These are phyloP conservation scores for Sporisorium graminicola DNA, from an alignment of 1,284 basidiomycete species.

Conservation along the genomic window DNA sequence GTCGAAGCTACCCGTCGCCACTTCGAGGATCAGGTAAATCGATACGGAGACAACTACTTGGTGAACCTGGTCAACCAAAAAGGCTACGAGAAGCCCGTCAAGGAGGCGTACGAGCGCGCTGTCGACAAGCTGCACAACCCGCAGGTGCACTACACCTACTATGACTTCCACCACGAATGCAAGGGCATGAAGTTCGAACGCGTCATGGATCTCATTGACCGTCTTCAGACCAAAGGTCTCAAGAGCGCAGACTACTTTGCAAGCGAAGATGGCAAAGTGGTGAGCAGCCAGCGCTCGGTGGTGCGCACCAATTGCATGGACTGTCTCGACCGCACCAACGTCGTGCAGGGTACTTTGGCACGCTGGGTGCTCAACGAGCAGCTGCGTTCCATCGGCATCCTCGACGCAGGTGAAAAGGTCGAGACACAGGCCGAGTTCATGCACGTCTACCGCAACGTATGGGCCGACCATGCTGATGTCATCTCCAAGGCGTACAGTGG, in stretches of 20 bases:
- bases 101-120: slow-evolving; percentile 91
- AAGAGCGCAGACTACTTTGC: slow-evolving; percentile 70
- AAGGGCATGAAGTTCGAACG: slow-evolving; percentile 95
- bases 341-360: slow-evolving; percentile 77
- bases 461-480: slow-evolving; percentile 95
- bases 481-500: slow-evolving; percentile 94
- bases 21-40: slow-evolving; percentile 79
- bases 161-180: slow-evolving; percentile 98
- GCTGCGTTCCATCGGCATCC: slow-evolving; percentile 73
- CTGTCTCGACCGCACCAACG: slow-evolving; percentile 91
- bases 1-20: slow-evolving; percentile 80
- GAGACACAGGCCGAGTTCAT: slow-evolving; percentile 70
- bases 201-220: slow-evolving; percentile 84
- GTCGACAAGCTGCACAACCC: slow-evolving; percentile 76
- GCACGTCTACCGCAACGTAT: slow-evolving; percentile 90
- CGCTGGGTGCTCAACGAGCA: slow-evolving; percentile 76
- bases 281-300: slow-evolving; percentile 70
- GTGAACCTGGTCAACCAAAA: slow-evolving; percentile 96
- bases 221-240: slow-evolving; percentile 79
- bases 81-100: slow-evolving; percentile 93
- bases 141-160: slow-evolving; percentile 89
- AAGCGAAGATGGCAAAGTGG: slow-evolving; percentile 40
- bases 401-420: slow-evolving; percentile 55
- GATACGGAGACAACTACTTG: slow-evolving; percentile 85
- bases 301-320: slow-evolving; percentile 80